Percentiles rank a stretch among this genome's conserved stretches.
Evolutionary conservation across 306 rosid species (phyloP).

Genomic region (Quercus agrifolia): DNA sequence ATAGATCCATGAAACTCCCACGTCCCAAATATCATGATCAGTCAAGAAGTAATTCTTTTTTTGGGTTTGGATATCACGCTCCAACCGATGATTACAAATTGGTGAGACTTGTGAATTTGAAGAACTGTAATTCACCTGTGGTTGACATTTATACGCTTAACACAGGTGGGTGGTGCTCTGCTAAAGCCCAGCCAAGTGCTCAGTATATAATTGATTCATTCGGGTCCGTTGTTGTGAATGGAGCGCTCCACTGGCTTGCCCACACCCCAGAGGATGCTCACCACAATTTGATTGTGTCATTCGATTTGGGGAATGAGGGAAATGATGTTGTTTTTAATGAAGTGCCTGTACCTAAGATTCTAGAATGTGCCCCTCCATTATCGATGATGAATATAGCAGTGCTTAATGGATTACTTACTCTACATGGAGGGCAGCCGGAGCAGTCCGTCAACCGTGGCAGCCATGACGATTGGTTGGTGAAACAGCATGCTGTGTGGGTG

Average conservation of each 20-base stretch:
- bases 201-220: too few species aligned
- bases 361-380: neutral
- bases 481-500: neutral
- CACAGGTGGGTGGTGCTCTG: neutral
- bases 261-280: neutral
- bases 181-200: neutral
- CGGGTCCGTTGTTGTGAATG: neutral
- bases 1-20: neutral
- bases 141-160: neutral
- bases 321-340: too few species aligned
- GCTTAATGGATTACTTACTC: neutral
- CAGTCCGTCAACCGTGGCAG: too few species aligned
- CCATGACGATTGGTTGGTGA: too few species aligned
- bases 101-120: neutral
- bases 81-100: neutral
- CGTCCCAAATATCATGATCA: neutral
- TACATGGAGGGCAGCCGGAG: too few species aligned
- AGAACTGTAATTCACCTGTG: neutral
- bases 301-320: neutral
- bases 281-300: neutral
- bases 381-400: neutral
- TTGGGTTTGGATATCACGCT: neutral
- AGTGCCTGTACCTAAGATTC: neutral
- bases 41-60: too few species aligned
- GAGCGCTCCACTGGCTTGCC: neutral